Conservation (phyloP, 2,329 filamentous ascomycete genomes). For the Elsinoe fawcettii region DNA sequence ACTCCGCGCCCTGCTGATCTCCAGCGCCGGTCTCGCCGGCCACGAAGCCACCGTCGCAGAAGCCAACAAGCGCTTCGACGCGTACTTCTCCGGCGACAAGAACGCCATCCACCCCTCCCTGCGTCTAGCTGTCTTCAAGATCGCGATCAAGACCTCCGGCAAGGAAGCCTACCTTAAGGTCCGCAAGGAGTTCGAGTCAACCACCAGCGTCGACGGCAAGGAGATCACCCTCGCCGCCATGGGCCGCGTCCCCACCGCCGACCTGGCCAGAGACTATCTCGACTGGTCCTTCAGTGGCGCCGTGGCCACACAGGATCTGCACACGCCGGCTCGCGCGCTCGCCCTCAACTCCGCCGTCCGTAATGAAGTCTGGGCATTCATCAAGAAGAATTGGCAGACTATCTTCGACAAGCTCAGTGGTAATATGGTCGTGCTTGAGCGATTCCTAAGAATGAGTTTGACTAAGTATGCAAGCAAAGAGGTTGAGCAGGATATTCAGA, state of each 20-base stretch:
- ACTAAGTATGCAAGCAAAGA: slow-evolving; percentile 67
- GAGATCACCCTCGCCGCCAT: slow-evolving; percentile 74
- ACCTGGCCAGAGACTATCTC: slow-evolving; percentile 61
- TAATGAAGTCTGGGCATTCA: slow-evolving; percentile 72
- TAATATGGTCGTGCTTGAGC: slow-evolving; percentile 83
- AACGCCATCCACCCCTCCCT: slow-evolving; percentile 72
- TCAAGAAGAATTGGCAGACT: slow-evolving; percentile 73
- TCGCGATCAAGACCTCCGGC: slow-evolving; percentile 66
- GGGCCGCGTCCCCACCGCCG: slow-evolving; percentile 61
- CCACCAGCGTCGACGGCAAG: slow-evolving; percentile 81
- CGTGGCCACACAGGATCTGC: slow-evolving; percentile 81
- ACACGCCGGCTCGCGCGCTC: slow-evolving; percentile 67
- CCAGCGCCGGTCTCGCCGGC: slow-evolving; percentile 64
- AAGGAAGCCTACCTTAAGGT: slow-evolving; percentile 63
- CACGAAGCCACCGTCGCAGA: slow-evolving; percentile 66
- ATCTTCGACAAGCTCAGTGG: slow-evolving; percentile 63
- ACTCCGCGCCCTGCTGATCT: slow-evolving; percentile 72
- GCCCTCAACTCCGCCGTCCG: slow-evolving; percentile 66
- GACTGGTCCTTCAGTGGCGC: slow-evolving; percentile 71
- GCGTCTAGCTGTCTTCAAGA: slow-evolving; percentile 70
- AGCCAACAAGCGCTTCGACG: slow-evolving; percentile 68
- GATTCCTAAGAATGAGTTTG: slow-evolving; percentile 72
- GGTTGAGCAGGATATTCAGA: slow-evolving; percentile 65
- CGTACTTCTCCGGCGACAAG: slow-evolving; percentile 64
- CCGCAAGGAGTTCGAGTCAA: slow-evolving; percentile 76